A percentile compares a stretch with the other conserved stretches of the same genome.
Conservation (phyloP, 2,329 filamentous ascomycete species). For the Furcasterigmium furcatum region DNA sequence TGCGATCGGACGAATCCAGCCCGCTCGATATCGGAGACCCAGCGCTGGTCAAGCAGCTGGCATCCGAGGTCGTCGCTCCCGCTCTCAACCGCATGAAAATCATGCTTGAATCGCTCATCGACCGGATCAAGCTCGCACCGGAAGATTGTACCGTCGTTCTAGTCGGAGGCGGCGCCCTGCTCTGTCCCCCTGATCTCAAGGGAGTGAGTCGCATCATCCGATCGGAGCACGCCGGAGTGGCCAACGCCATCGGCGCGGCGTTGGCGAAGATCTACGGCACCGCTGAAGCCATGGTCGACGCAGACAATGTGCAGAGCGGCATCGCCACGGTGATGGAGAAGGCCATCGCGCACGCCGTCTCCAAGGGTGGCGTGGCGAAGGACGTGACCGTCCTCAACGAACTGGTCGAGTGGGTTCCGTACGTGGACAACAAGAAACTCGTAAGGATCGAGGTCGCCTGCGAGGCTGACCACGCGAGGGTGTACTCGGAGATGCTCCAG, state of each 20-base stretch:
- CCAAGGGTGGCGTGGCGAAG: slow-evolving; percentile 12
- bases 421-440: slow-evolving; percentile 16
- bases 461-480: slow-evolving; percentile 12
- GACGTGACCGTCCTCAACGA: slow-evolving; percentile 15
- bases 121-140: slow-evolving; percentile 16
- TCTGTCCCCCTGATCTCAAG: slow-evolving; percentile 13
- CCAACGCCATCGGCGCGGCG: slow-evolving; percentile 18
- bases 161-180: slow-evolving; percentile 16
- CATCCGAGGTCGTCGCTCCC: slow-evolving; percentile 1
- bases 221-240: slow-evolving; percentile 14
- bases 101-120: slow-evolving; percentile 16
- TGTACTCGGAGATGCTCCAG: slow-evolving; percentile 8
- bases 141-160: slow-evolving; percentile 16
- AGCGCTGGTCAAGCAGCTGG: neutral
- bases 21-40: neutral
- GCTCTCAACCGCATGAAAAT: slow-evolving; percentile 8
- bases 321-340: slow-evolving; percentile 11
- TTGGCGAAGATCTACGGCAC: slow-evolving; percentile 16
- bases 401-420: slow-evolving; percentile 16
- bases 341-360: slow-evolving; percentile 12
- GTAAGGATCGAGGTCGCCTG: slow-evolving; percentile 16
- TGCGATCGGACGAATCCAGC: neutral
- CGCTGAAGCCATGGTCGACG: slow-evolving; percentile 14
- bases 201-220: slow-evolving; percentile 15
- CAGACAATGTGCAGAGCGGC: slow-evolving; percentile 9